phyloP scores from a whole-genome alignment of 331 rosid genomes.

The Stylosanthes scabra region DNA sequence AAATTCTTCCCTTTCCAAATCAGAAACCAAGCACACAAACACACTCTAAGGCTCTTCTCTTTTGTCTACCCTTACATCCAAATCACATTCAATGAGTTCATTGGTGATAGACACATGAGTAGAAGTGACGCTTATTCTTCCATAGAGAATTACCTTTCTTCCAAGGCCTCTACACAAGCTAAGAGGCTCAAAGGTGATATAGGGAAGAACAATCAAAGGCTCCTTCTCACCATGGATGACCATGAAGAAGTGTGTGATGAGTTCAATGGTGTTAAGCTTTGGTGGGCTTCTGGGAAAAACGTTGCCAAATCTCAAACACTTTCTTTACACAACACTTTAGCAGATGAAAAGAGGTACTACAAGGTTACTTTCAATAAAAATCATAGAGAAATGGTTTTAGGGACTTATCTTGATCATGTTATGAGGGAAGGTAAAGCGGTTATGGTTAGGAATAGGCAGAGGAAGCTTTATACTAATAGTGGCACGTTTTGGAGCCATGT shows the following conservation, averaged over 20 bases:
- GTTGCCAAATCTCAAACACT: slow-evolving; percentile 38
- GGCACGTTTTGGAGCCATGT: slow-evolving; percentile 70
- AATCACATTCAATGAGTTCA: slow-evolving; percentile 66
- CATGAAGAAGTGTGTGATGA: slow-evolving; percentile 64
- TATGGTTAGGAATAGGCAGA: slow-evolving; percentile 61
- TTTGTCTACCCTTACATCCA: slow-evolving; percentile 66
- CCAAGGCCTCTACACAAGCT: slow-evolving; percentile 60
- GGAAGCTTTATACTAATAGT: slow-evolving; percentile 67
- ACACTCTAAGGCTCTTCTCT: slow-evolving; percentile 49
- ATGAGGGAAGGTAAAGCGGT: slow-evolving; percentile 65
- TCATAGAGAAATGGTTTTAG: slow-evolving; percentile 51
- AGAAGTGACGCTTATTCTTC: slow-evolving; percentile 65
- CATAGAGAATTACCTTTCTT: slow-evolving; percentile 63
- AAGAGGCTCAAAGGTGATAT: slow-evolving; percentile 66
- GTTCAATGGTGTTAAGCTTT: slow-evolving; percentile 55
- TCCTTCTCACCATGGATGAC: slow-evolving; percentile 72
- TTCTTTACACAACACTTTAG: slow-evolving; percentile 30
- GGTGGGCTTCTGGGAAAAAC: slow-evolving; percentile 67
- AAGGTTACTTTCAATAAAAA: slow-evolving; percentile 57
- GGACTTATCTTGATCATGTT: slow-evolving; percentile 49
- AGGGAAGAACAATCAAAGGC: slow-evolving; percentile 48
- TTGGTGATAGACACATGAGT: slow-evolving; percentile 61
- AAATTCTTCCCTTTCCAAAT: slow-evolving; percentile 67
- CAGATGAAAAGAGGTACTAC: slow-evolving; percentile 64
- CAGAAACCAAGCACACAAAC: slow-evolving; percentile 49